Evolutionary conservation across 140 eudicot genomes (phyloP).

Genomic region (Ambrosia hybrid): DNA sequence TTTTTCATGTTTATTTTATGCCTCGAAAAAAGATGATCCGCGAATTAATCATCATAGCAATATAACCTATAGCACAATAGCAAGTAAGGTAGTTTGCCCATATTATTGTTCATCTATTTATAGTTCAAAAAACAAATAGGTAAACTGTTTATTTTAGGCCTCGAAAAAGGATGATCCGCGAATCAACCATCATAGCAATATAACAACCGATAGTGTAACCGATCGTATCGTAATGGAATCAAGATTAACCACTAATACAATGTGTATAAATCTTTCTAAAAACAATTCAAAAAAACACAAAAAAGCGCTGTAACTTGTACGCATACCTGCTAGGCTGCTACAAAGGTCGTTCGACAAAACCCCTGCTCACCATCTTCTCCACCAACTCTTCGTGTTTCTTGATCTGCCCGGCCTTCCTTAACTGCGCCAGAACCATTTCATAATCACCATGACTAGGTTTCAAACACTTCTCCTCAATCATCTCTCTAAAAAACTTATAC

Average conservation of each 20-base stretch:
- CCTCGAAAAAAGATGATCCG: too few species aligned
- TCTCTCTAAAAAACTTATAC: slow-evolving; percentile 67
- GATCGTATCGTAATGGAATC: neutral
- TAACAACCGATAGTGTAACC: neutral
- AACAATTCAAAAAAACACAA: neutral
- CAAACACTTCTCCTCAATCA: slow-evolving; percentile 88
- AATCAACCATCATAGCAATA: neutral
- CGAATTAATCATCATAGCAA: too few species aligned
- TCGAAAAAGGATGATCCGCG: neutral
- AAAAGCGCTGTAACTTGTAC: neutral
- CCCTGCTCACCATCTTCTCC: slow-evolving; percentile 80
- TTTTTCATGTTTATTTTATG: too few species aligned
- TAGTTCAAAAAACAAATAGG: too few species aligned
- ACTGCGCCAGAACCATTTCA: slow-evolving; percentile 57
- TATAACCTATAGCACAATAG: too few species aligned
- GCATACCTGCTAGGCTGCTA: slow-evolving; percentile 24
- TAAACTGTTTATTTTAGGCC: neutral
- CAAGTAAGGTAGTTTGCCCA: too few species aligned
- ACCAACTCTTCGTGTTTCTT: slow-evolving; percentile 94
- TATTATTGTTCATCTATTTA: too few species aligned
- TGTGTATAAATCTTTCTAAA: slow-evolving; percentile 2
- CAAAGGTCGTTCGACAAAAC: slow-evolving; percentile 69
- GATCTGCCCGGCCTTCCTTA: slow-evolving; percentile 66
- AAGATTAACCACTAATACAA: neutral
- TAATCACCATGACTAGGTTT: slow-evolving; percentile 54